These are phyloP conservation scores for Gryganskiella cystojenkinii DNA, from an alignment of 192 early-diverging fungal genomes.

Conservation along the genomic window DNA sequence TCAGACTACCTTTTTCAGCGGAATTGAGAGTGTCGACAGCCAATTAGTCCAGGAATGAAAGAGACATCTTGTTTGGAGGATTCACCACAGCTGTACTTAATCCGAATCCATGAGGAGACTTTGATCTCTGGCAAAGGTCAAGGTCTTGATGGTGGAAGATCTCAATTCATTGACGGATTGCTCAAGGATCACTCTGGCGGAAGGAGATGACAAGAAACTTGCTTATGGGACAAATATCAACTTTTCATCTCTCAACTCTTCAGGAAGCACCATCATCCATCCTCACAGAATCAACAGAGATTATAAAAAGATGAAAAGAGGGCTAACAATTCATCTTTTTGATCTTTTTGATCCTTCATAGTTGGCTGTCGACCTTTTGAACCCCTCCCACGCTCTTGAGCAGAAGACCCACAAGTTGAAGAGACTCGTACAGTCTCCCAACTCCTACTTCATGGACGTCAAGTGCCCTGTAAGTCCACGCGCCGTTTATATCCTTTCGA, in stretches of 20 bases:
- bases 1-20: too few relatives aligned
- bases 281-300: not conserved
- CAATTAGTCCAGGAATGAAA: too few relatives aligned
- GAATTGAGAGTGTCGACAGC: too few relatives aligned
- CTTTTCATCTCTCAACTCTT: too few relatives aligned
- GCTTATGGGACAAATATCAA: too few relatives aligned
- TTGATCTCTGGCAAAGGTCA: constrained; percentile 21
- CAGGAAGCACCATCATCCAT: too few relatives aligned
- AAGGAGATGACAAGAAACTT: too few relatives aligned
- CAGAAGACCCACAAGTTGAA: constrained; percentile 94
- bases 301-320: constrained; percentile 5
- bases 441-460: constrained; percentile 99
- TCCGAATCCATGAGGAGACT: constrained; percentile 28
- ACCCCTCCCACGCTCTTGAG: constrained; percentile 85
- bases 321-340: constrained; percentile 30
- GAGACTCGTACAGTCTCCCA: constrained; percentile 94
- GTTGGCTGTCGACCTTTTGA: constrained; percentile 95
- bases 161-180: too few relatives aligned
- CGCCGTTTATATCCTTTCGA: not conserved
- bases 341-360: constrained; percentile 36
- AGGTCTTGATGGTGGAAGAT: too few relatives aligned
- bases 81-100: too few relatives aligned
- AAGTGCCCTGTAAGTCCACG: constrained; percentile 77
- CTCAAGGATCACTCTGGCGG: too few relatives aligned
- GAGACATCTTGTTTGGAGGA: too few relatives aligned